Evolutionary conservation across 1,139 yeast species (phyloP).

Genomic region (Yamadazyma dendronema): DNA sequence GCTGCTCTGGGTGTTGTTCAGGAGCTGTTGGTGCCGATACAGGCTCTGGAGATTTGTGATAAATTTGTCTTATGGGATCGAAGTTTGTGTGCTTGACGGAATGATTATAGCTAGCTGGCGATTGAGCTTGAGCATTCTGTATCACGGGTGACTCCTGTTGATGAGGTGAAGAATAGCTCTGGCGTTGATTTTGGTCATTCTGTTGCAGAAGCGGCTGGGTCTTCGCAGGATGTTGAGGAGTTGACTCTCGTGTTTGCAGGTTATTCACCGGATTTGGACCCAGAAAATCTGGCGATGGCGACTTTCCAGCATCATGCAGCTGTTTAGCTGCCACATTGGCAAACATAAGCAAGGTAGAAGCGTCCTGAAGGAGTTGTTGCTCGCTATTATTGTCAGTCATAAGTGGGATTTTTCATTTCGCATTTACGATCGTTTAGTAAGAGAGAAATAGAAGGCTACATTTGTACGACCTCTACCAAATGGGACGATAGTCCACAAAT

Average conservation of each 20-base stretch:
- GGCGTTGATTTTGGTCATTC: background rate
- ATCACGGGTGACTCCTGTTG: no score
- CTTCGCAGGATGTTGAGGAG: background rate
- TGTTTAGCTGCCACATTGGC: slow-evolving; percentile 55
- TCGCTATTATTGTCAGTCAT: slow-evolving; percentile 4
- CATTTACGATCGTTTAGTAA: slow-evolving; percentile 6
- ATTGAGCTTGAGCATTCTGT: no score
- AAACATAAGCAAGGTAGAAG: slow-evolving; percentile 64
- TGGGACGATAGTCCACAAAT: no score
- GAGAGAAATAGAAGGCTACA: background rate
- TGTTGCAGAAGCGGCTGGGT: background rate
- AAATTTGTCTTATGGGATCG: slow-evolving; percentile 10
- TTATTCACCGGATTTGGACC: background rate
- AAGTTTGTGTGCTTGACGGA: slow-evolving; percentile 6
- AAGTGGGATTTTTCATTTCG: slow-evolving; percentile 1
- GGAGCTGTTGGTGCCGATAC: background rate
- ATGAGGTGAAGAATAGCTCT: no score
- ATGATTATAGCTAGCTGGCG: no score
- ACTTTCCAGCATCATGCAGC: slow-evolving; percentile 24
- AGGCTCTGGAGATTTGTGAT: background rate
- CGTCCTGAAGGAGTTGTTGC: slow-evolving; percentile 37
- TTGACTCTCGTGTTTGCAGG: background rate
- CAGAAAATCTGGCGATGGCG: slow-evolving; percentile 12
- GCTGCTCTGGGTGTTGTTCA: no score
- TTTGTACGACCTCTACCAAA: no score